Conservation (phyloP, 495 filamentous ascomycete genomes). For the Neurospora sp. region DNA sequence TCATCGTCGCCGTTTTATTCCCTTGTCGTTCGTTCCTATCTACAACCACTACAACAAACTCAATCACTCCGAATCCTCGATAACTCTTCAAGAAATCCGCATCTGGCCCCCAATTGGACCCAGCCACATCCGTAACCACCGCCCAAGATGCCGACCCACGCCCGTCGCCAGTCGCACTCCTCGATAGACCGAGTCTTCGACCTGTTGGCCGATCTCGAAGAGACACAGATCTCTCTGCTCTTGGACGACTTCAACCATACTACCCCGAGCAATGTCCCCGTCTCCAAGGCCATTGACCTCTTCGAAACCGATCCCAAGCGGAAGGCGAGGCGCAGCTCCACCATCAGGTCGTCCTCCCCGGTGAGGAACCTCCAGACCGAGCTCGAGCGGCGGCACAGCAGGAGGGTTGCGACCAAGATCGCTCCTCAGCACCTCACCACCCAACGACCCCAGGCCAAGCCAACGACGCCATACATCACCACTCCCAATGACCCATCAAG, state of each 20-base stretch:
- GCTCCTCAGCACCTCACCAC: background rate
- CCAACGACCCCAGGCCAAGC: background rate
- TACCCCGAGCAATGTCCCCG: slow-evolving; percentile 28
- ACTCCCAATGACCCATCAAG: slow-evolving; percentile 1
- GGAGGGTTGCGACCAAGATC: slow-evolving; percentile 7
- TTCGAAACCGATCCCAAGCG: slow-evolving; percentile 22
- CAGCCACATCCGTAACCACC: background rate
- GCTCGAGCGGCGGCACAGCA: slow-evolving; percentile 27
- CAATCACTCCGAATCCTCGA: background rate
- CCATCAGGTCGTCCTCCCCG: slow-evolving; percentile 17
- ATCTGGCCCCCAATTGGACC: background rate
- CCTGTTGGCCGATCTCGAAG: slow-evolving; percentile 28
- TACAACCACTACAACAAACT: background rate
- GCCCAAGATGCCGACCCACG: slow-evolving; percentile 21
- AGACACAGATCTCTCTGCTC: slow-evolving; percentile 23
- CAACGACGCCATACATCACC: background rate
- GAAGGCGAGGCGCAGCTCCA: slow-evolving; percentile 6
- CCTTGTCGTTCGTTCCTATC: background rate
- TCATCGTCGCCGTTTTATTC: background rate
- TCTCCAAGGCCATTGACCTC: slow-evolving; percentile 24
- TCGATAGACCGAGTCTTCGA: slow-evolving; percentile 31
- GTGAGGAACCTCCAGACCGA: slow-evolving; percentile 22
- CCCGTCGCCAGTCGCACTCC: slow-evolving; percentile 23
- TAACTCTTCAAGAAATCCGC: background rate
- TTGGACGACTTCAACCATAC: slow-evolving; percentile 30